Base-by-base conservation (phyloP, 1,139 yeast species). In the Blastobotrys serpentis region DNA sequence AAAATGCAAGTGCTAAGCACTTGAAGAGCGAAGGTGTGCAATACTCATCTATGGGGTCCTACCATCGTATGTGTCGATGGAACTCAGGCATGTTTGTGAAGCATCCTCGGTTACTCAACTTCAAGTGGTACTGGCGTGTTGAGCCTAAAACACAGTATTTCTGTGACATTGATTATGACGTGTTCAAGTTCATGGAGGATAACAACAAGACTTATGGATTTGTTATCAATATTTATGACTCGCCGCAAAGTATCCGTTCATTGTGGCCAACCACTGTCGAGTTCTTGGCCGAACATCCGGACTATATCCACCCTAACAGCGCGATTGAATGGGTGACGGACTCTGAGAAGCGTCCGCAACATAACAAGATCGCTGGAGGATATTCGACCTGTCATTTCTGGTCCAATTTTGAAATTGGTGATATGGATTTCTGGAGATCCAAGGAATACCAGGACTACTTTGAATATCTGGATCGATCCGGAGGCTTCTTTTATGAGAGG, bases 321-420 rank as follows among this genome's bases (percentile, higher is more conserved):
- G 81, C 94, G 2, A 74, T 77, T 53, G 80, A 80, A 50, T 86
- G 87, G 82, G 65, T 86, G 14, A 69, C 81, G 13, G 89, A 86
- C 53, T 39, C 21, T 21, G 73, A 78, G 19, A 49, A 48, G 22
- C 48, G 55, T 16, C 56, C 58, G 52, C 65, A 74, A 51, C 66
- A 80, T 57, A 74, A 72, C 29, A 56, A 65, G 37, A 61, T 59
- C 4, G 76, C 88, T 0, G 71, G 78, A 18, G 89, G 90, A 1
- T 86, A 85, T 67, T 84, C 92, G 10, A 82, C 90, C 0, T 86
- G 95, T 61, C 95, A 86, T 65, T 86, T 85, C 66, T 86, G 95
- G 95, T 79, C 89, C 37, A 86, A 86, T 65, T 86, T 86, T 59
- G 95, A 86, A 63, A 53, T 86, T 50, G 94, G 82, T 17, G 86